These are phyloP conservation scores for Zea luxurians DNA, from an alignment of 176 grass and related monocot species.

Conservation along the genomic window DNA sequence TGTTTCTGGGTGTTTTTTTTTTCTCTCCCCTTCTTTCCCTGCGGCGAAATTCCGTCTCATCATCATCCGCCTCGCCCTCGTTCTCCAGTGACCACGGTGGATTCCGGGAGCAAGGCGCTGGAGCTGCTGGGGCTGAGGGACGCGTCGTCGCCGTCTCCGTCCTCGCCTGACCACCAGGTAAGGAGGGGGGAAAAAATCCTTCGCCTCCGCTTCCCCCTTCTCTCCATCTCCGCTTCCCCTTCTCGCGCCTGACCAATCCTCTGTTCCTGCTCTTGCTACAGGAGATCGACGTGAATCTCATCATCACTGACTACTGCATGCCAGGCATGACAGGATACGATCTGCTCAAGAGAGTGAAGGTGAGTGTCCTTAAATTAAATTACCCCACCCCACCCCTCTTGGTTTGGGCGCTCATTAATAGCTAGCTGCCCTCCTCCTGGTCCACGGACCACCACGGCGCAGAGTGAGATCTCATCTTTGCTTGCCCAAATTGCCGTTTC, in stretches of 20 bases:
- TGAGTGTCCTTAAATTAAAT: slow-evolving; percentile 27
- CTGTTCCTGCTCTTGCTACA: slow-evolving; percentile 32
- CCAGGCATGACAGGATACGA: slow-evolving; percentile 98
- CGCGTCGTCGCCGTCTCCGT: slow-evolving; percentile 38
- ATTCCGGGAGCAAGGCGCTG: slow-evolving; percentile 91
- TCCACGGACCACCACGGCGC: too few relatives aligned
- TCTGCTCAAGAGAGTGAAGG: slow-evolving; percentile 90
- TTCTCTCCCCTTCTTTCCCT: not conserved
- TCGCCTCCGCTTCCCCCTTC: not conserved
- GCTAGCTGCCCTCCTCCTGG: not conserved
- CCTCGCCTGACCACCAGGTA: slow-evolving; percentile 69
- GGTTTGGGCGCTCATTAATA: not conserved
- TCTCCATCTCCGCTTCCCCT: not conserved
- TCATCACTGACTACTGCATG: slow-evolving; percentile 99
- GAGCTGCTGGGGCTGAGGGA: slow-evolving; percentile 70
- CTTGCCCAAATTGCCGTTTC: not conserved
- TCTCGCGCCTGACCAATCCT: not conserved
- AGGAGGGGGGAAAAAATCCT: not conserved
- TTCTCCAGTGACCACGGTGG: slow-evolving; percentile 73
- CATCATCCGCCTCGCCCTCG: not conserved
- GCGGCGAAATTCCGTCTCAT: not conserved
- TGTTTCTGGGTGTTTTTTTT: not conserved
- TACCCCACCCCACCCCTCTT: not conserved
- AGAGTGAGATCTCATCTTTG: too few relatives aligned
- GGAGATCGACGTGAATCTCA: slow-evolving; percentile 90